Base-by-base conservation (phyloP, 768 basidiomycete genomes). In the Pisolithus albus region DNA sequence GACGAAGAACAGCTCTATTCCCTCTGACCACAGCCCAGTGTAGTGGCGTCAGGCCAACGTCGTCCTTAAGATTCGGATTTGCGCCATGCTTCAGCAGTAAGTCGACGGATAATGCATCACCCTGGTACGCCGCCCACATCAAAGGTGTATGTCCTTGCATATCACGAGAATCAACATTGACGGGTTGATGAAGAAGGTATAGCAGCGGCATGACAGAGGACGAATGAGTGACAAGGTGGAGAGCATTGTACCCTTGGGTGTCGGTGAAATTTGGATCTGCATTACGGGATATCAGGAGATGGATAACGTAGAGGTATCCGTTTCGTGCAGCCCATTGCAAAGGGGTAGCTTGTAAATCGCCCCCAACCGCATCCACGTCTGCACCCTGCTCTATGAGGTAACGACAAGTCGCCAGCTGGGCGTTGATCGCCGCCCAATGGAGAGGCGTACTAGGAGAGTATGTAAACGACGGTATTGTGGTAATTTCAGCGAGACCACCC, bases 101-200 rank as follows among this genome's bases (percentile, higher is more conserved):
- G 56, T 97, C 93, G 5, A 98, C 93, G 3, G 89, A 92, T 32
- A 98, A 79, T 2, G 92, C 93, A 63, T 99, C 96, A 43, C 96
- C 96, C 66, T 99, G 96, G 68, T 98, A 99, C 8, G 92, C 91
- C 5, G 96, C 96, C 96, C 96, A 99, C 91, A 97, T 96, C 46
- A 98, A 76, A 0, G 90, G 78, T 0, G 95, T 96, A 64, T 98
- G 96, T 0, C 96, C 96, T 61, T 91, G 88, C 1, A 84, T 75
- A 66, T 99, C 96, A 38, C 84, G 79, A 44, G 86, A 86, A 64
- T 99, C 96, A 52, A 97, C 86, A 40, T 83, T 85, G 56, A 99
- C 80, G 3, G 94, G 93, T 65, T 97, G 94, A 64, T 95, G 91
- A 6, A 98, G 77, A 23, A 96, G 75, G 62, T 92, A 94, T 36